Evolutionary conservation across 768 basidiomycete genomes (phyloP), one percentile per base, ranked within the genome.

Genomic region (Termitomyces sp.): DNA sequence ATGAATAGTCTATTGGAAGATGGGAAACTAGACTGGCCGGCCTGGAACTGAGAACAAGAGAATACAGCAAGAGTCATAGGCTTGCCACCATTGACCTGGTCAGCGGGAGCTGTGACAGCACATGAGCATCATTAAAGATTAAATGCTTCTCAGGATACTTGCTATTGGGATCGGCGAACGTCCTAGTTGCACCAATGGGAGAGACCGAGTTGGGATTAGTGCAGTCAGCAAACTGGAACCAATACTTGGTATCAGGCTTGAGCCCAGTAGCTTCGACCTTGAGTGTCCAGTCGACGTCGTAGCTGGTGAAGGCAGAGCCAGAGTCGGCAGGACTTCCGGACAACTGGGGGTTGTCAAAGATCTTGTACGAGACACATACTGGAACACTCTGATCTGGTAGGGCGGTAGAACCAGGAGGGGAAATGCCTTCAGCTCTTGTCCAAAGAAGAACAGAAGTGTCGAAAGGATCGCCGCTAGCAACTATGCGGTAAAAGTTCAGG

Each of bases 221-320:
- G 59, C 83, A 85, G 62, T 84, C 82, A 5, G 74, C 26, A 7
- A 51, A 51, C n/a, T 37, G 36, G 70, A 57, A 85, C 64, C 76
- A 83, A 63, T 84, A 86, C 53, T 74, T 72, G 0, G 78, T 80
- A 60, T 83, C 82, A 0, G 84, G 72, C 42, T 72, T 61, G 50
- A 86, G 65, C 3, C 73, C 73, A 0, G 69, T 75, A 2, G 83
- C 82, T 60, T 85, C 84, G 18, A 85, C 78, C 65, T 85, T 85
- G 61, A 83, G 73, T 0, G 83, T 84, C 66, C 75, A 84, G 63
- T 84, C 82, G 39, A 85, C 79, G 55, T 86, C 84, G 53, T 79
- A 78, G 54, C 72, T 32, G 32, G 82, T 82, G 66, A 81, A 83
- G 0, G 78, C 82, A 9, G 32, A 32, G 32, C 32, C 32, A 32